Evolutionary conservation across 768 basidiomycete genomes (phyloP).

Genomic region (Rhizopogon rudus): DNA sequence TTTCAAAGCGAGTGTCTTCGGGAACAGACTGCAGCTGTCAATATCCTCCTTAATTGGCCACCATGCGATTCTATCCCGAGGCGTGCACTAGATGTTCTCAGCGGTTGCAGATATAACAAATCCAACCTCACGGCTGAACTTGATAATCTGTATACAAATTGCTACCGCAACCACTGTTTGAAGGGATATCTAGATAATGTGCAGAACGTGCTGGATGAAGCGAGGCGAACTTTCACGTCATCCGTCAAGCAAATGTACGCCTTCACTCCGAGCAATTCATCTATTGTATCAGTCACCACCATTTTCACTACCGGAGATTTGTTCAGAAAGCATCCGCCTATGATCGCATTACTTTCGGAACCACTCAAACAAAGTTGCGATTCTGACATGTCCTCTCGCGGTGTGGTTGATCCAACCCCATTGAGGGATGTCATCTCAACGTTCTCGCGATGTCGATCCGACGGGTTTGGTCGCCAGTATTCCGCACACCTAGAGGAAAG

Average conservation of each 20-base stretch:
- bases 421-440: not conserved
- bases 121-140: not conserved
- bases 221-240: not conserved
- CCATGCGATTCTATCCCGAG: slow-evolving; percentile 5
- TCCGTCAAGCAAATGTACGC: not conserved
- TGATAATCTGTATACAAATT: slow-evolving; percentile 6
- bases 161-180: slow-evolving; percentile 11
- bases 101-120: slow-evolving; percentile 1
- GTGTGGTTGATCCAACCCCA: not conserved
- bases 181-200: slow-evolving; percentile 8
- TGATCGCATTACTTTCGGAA: not conserved
- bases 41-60: slow-evolving; percentile 8
- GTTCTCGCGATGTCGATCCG: not conserved
- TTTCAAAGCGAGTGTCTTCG: not conserved
- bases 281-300: not conserved
- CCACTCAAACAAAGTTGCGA: not conserved
- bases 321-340: not conserved
- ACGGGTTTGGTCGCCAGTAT: slow-evolving; percentile 6
- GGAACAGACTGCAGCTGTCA: not conserved
- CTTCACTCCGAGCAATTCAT: not conserved
- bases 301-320: not conserved
- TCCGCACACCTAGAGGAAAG: slow-evolving; percentile 9
- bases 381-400: not conserved
- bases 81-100: not conserved
- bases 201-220: slow-evolving; percentile 5